A percentile compares a stretch with the other conserved stretches of the same genome.
Evolutionary conservation across 768 basidiomycete genomes (phyloP).

Genomic region (Termitomyces sp.): DNA sequence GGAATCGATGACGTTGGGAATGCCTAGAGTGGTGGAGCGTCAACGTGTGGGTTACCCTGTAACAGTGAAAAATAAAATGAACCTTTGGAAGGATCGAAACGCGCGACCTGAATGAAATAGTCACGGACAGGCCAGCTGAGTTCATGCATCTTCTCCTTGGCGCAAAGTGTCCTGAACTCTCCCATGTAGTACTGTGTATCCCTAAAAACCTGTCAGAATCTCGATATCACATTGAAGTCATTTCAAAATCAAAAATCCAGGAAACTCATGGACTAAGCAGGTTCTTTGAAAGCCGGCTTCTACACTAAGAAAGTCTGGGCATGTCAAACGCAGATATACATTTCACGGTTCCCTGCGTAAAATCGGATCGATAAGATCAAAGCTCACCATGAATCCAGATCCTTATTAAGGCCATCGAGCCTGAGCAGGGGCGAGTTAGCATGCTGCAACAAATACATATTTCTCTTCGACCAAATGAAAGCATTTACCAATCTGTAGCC

Average conservation of each 20-base stretch:
- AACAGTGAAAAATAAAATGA: not conserved
- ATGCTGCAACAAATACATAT: not conserved
- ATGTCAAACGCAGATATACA: not conserved
- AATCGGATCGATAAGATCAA: not conserved
- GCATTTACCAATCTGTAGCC: slow-evolving; percentile 74
- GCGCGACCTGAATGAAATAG: slow-evolving; percentile 89
- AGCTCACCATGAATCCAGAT: slow-evolving; percentile 55
- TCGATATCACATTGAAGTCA: not conserved
- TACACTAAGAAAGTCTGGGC: not conserved
- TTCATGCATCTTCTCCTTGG: slow-evolving; percentile 76
- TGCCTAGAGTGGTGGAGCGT: slow-evolving; percentile 41
- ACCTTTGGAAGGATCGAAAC: slow-evolving; percentile 80
- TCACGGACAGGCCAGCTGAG: slow-evolving; percentile 77
- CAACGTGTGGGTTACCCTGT: not conserved
- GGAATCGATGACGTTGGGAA: slow-evolving; percentile 80
- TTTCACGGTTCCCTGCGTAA: not conserved
- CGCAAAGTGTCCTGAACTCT: slow-evolving; percentile 74
- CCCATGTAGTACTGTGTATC: slow-evolving; percentile 88
- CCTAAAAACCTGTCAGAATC: slow-evolving; percentile 24
- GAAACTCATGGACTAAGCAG: not conserved
- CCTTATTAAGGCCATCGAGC: slow-evolving; percentile 95
- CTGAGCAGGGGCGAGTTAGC: slow-evolving; percentile 24
- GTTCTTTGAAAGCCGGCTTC: not conserved
- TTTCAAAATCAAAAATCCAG: not conserved
- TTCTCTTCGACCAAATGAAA: not conserved